Evolutionary conservation across 2,329 filamentous ascomycete species (phyloP), one percentile per base, ranked within the genome.

Genomic region (Paracorniculantispora psalliotae): DNA sequence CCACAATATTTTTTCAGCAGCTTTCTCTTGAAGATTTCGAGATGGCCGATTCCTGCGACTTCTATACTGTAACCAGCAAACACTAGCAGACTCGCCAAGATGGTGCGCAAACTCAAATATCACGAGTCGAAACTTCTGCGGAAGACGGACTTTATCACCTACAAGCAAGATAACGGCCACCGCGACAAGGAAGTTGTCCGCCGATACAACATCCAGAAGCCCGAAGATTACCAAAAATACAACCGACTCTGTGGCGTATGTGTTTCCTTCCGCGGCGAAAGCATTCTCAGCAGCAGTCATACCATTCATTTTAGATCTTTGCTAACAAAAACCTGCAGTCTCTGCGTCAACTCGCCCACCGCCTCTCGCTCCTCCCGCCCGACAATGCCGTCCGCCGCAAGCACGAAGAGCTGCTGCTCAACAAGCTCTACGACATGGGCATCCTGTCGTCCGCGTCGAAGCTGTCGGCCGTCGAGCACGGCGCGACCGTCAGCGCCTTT

Each of bases 121-220:
- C 93, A 97, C 77, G 94, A 99, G 86, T 86, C 94, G 73, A 96
- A 94, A 82, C 89, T 97, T 71, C 85, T 97, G 68, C 93, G 93
- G 72, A 84, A 84, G 75, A 92, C 94, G 75, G 92, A 99, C 78
- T 96, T 99, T 77, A 87, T 92, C 72, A 94, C 89, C 70, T 96
- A 93, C 81, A 94, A 94, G 76, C 87, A 87, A 69, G 92, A 97
- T 77, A 84, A 88, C 69, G 82, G 85, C 67, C 94, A 99, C 78
- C 88, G 93, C 72, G 90, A 93, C 75, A 85, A 91, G 63, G 76
- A 78, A 63, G 85, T 97, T 61, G 83, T 90, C 62, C 85, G 91
- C 59, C 87, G 92, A 63, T 99, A 99, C 76, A 89, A 90, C 76
- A 92, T 97, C 69, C 90, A 93, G 71, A 92, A 96, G 72, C 87